Conservation (phyloP, 345 rosid genomes). For the Psidium friedrichsthalianum region DNA sequence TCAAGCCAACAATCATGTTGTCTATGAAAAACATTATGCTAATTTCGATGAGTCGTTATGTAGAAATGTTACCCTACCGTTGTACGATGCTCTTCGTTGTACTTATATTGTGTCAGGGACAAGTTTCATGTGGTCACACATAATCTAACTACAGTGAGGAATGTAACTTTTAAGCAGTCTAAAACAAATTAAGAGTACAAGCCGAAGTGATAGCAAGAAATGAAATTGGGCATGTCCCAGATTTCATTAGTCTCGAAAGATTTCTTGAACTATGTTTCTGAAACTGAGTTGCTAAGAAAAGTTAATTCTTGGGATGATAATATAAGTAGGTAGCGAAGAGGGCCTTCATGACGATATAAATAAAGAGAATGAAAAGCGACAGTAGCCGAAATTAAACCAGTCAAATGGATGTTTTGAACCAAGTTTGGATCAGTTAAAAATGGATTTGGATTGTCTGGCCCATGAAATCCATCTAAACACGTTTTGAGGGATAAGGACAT, state of each 20-base stretch:
- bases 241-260: not conserved
- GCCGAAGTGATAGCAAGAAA: accelerated
- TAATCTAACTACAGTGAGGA: not conserved
- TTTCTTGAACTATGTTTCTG: not conserved
- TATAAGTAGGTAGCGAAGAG: accelerated
- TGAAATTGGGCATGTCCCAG: not conserved
- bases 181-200: not conserved
- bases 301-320: not conserved
- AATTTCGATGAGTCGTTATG: too few relatives aligned
- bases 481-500: too few relatives aligned
- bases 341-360: accelerated
- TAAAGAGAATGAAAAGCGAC: not conserved
- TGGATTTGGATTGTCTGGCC: too few relatives aligned
- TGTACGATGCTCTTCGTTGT: not conserved
- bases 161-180: not conserved
- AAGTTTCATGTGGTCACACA: not conserved
- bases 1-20: too few relatives aligned
- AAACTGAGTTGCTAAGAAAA: accelerated
- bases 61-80: too few relatives aligned
- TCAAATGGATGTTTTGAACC: accelerated
- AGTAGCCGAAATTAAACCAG: not conserved
- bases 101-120: accelerated
- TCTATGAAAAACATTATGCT: too few relatives aligned
- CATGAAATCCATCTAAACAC: too few relatives aligned
- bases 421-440: too few relatives aligned